Evolutionary conservation across 1,284 basidiomycete genomes (phyloP).

Genomic region (Apiotrichum siamense): DNA sequence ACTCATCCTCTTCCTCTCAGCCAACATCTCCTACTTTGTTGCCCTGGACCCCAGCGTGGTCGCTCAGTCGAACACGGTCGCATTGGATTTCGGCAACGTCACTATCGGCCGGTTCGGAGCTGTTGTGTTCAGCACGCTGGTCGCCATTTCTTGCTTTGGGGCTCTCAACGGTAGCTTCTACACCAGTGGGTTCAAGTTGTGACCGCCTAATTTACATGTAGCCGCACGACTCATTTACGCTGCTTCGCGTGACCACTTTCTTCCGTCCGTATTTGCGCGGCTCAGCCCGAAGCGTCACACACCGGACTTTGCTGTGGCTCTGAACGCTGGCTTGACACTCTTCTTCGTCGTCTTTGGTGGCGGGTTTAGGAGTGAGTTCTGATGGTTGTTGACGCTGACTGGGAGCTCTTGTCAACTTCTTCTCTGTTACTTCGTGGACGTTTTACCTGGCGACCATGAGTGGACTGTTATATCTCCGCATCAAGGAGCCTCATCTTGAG

Average conservation of each 20-base stretch:
- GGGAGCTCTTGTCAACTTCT: constrained; percentile 66
- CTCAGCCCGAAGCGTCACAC: constrained; percentile 69
- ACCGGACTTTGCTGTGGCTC: constrained; percentile 73
- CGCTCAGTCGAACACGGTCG: constrained; percentile 70
- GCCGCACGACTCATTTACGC: constrained; percentile 74
- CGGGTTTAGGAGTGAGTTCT: constrained; percentile 63
- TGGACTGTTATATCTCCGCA: constrained; percentile 76
- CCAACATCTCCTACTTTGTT: constrained; percentile 87
- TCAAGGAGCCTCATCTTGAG: constrained; percentile 85
- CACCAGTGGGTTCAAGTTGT: constrained; percentile 52
- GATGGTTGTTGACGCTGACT: not conserved
- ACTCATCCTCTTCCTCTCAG: constrained; percentile 66
- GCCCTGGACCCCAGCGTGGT: constrained; percentile 71
- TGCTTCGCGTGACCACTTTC: constrained; percentile 78
- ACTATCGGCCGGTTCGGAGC: constrained; percentile 82
- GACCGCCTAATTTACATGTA: constrained; percentile 12
- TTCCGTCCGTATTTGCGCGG: constrained; percentile 73
- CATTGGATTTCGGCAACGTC: constrained; percentile 84
- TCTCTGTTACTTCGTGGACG: constrained; percentile 59
- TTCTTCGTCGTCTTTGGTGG: constrained; percentile 76
- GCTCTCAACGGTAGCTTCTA: constrained; percentile 81
- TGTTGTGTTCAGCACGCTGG: constrained; percentile 73
- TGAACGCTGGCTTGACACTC: constrained; percentile 68
- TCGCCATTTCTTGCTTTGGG: constrained; percentile 90
- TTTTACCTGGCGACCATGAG: constrained; percentile 88